These are phyloP conservation scores for Vaccinium vitisidaea DNA, from an alignment of 148 eudicot species.

Conservation along the genomic window DNA sequence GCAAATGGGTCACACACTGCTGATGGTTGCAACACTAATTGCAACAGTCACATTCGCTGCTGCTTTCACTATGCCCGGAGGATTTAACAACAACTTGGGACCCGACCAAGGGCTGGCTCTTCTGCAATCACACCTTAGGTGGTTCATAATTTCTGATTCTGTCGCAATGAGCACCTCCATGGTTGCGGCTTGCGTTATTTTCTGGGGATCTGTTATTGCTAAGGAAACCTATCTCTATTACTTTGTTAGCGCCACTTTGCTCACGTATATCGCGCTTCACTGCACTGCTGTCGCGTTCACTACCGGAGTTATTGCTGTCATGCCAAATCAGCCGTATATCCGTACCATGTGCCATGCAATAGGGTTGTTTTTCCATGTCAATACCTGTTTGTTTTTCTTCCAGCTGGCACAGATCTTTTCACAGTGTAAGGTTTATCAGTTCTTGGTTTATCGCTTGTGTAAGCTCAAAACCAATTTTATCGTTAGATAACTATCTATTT, in stretches of 20 bases:
- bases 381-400: not conserved
- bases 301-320: not conserved
- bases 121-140: not conserved
- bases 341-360: not conserved
- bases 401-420: not conserved
- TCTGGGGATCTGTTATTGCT: constrained; percentile 1
- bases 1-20: constrained; percentile 12
- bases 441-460: constrained; percentile 5
- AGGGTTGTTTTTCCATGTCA: not conserved
- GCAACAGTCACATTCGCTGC: constrained; percentile 21
- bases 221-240: not conserved
- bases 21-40: constrained; percentile 10
- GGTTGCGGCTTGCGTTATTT: not conserved
- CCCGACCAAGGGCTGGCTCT: constrained; percentile 9
- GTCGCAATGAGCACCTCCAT: not conserved
- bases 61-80: constrained; percentile 23
- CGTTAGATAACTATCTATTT: not conserved
- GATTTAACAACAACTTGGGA: not conserved
- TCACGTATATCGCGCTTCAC: not conserved
- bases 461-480: constrained; percentile 1
- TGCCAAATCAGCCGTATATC: not conserved
- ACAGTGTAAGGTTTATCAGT: not conserved
- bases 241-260: not conserved
- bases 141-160: constrained; percentile 1
- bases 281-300: not conserved